phyloP scores from a whole-genome alignment of 352 stramenopile genomes.

The Phytophthora palmivora region DNA sequence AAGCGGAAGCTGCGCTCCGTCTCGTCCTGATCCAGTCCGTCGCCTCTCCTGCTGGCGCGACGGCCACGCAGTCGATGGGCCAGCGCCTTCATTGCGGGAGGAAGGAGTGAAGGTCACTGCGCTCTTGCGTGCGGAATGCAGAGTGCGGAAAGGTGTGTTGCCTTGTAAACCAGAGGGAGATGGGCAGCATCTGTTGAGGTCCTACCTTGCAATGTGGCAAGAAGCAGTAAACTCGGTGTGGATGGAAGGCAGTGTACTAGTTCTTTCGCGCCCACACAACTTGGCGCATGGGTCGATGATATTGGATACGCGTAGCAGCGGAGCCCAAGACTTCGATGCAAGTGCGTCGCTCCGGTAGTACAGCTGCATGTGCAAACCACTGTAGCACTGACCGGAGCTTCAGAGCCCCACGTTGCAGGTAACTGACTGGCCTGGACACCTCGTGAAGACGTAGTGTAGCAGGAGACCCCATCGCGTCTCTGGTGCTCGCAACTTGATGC shows the following conservation, averaged over 20 bases:
- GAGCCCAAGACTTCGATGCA: background rate
- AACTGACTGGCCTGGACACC: conserved; percentile 6
- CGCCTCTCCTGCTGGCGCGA: conserved; percentile 18
- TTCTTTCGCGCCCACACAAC: conserved; percentile 41
- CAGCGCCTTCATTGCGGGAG: conserved; percentile 44
- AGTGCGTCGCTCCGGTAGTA: background rate
- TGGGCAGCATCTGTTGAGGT: conserved; percentile 23
- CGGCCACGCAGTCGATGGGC: conserved; percentile 41
- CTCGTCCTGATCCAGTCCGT: conserved; percentile 10
- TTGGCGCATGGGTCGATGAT: background rate
- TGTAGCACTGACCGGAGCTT: conserved; percentile 11
- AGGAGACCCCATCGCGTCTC: conserved; percentile 12
- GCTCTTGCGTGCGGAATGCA: conserved; percentile 15
- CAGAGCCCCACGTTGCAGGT: conserved; percentile 9
- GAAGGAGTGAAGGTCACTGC: conserved; percentile 17
- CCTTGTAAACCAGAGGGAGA: conserved; percentile 18
- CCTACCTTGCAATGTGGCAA: conserved; percentile 35
- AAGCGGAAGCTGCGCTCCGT: conserved; percentile 25
- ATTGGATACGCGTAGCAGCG: background rate
- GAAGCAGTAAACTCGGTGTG: background rate
- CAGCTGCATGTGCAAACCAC: background rate
- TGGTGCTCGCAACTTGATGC: conserved; percentile 3
- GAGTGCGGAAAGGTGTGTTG: conserved; percentile 8
- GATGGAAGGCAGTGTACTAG: background rate
- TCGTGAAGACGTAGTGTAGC: too few relatives aligned